Percentiles rank a stretch among this genome's conserved stretches.
These are phyloP conservation scores for Nakaseomyces uthaithaninus DNA, from an alignment of 1,139 yeast species.

Conservation along the genomic window DNA sequence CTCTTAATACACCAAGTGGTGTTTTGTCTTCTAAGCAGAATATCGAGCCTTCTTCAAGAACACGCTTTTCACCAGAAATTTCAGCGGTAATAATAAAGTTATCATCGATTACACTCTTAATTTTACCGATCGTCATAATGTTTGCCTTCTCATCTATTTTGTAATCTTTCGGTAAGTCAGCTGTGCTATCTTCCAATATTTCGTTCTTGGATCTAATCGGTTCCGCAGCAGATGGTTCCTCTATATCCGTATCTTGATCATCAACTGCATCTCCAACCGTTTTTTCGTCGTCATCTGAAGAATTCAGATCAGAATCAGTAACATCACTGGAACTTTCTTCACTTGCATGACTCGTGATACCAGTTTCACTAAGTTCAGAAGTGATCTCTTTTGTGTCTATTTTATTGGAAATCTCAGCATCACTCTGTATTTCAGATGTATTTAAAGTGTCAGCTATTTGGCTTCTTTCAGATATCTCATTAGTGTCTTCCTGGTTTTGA, in stretches of 20 bases:
- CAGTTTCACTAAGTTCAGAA: slow-evolving; percentile 1
- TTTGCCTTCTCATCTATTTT: slow-evolving; percentile 50
- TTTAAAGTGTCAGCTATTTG: background rate
- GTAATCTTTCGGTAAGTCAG: slow-evolving; percentile 61
- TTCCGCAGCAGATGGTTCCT: slow-evolving; percentile 36
- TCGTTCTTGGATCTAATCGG: slow-evolving; percentile 81
- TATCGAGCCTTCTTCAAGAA: slow-evolving; percentile 73
- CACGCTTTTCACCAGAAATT: slow-evolving; percentile 78
- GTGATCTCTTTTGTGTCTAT: background rate
- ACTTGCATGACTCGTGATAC: slow-evolving; percentile 3
- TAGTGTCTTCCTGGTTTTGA: too few species aligned
- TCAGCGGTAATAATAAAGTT: slow-evolving; percentile 65
- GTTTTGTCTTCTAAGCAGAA: slow-evolving; percentile 68
- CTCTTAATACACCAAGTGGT: slow-evolving; percentile 75
- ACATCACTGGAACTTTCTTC: slow-evolving; percentile 6
- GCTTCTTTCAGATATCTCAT: too few species aligned
- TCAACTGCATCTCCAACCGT: slow-evolving; percentile 19
- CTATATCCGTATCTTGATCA: slow-evolving; percentile 27
- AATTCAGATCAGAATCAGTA: slow-evolving; percentile 11
- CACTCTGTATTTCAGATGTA: background rate
- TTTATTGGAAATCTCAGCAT: slow-evolving; percentile 5
- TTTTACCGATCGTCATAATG: slow-evolving; percentile 65
- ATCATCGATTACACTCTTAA: slow-evolving; percentile 62
- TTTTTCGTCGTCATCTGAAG: slow-evolving; percentile 10
- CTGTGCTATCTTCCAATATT: slow-evolving; percentile 57